These are phyloP conservation scores for Stevia rebaudiana DNA, from an alignment of 140 eudicot genomes.

Conservation along the genomic window DNA sequence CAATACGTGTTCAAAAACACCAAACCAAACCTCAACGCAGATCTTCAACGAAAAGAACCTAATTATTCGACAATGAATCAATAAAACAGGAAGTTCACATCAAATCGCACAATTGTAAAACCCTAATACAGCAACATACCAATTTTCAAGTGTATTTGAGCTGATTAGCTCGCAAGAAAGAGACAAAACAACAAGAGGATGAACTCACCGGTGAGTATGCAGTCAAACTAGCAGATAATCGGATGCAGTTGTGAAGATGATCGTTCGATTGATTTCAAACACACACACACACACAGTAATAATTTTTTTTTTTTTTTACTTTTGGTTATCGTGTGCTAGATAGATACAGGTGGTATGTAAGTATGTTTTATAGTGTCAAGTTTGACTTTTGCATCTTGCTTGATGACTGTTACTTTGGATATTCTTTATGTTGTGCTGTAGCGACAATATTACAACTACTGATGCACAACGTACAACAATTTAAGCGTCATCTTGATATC, in stretches of 20 bases:
- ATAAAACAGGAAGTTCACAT: background rate
- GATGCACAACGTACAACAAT: constrained; percentile 7
- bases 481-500: background rate
- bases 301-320: background rate
- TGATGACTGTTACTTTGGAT: constrained; percentile 23
- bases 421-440: constrained; percentile 15
- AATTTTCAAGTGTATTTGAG: constrained; percentile 14
- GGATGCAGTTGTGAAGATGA: constrained; percentile 16
- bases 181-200: background rate
- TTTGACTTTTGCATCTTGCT: constrained; percentile 30
- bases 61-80: background rate
- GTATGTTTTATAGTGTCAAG: background rate
- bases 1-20: constrained; percentile 3
- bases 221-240: constrained; percentile 4
- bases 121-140: constrained; percentile 20
- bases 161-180: constrained; percentile 12
- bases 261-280: constrained; percentile 15
- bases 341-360: background rate
- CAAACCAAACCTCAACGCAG: background rate
- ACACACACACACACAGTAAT: background rate
- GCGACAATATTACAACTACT: background rate
- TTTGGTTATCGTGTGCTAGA: constrained; percentile 15
- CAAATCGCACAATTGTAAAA: constrained; percentile 18
- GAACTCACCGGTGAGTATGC: constrained; percentile 21
- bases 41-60: constrained; percentile 6